Evolutionary conservation across 495 filamentous ascomycete genomes (phyloP).

Genomic region (Hypoxylon lenormandii): DNA sequence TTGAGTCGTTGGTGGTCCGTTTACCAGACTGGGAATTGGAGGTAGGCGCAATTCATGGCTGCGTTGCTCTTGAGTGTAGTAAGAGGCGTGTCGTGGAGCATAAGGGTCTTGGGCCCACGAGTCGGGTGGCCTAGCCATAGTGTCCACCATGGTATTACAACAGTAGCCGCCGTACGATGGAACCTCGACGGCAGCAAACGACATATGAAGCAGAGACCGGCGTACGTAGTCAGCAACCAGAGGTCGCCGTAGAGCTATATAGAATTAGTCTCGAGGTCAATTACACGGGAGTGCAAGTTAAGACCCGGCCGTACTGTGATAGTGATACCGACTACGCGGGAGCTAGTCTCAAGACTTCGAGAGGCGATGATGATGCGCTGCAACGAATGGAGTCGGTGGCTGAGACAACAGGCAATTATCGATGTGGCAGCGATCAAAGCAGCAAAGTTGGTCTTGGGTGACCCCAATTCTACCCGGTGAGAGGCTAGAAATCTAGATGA

Average conservation of each 20-base stretch:
- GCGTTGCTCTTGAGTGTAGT: slow-evolving; percentile 56
- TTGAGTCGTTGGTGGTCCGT: slow-evolving; percentile 37
- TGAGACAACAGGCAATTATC: slow-evolving; percentile 34
- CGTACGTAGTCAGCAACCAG: slow-evolving; percentile 20
- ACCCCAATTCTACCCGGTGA: slow-evolving; percentile 42
- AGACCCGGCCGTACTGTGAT: slow-evolving; percentile 26
- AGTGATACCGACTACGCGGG: slow-evolving; percentile 30
- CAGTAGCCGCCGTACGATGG: slow-evolving; percentile 55
- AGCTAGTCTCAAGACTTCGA: slow-evolving; percentile 19
- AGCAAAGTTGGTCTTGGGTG: slow-evolving; percentile 19
- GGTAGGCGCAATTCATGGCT: slow-evolving; percentile 47
- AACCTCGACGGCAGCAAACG: slow-evolving; percentile 55
- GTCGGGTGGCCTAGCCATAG: slow-evolving; percentile 62
- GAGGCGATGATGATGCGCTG: slow-evolving; percentile 11
- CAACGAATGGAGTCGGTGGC: slow-evolving; percentile 22
- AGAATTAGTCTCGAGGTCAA: slow-evolving; percentile 24
- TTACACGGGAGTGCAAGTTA: slow-evolving; percentile 26
- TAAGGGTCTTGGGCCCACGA: slow-evolving; percentile 57
- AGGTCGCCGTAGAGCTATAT: slow-evolving; percentile 41
- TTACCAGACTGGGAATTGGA: slow-evolving; percentile 47
- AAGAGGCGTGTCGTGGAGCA: slow-evolving; percentile 53
- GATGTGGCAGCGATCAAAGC: slow-evolving; percentile 29
- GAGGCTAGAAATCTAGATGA: slow-evolving; percentile 24
- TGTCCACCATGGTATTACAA: slow-evolving; percentile 60
- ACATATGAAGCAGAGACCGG: slow-evolving; percentile 33